A percentile compares a stretch with the other conserved stretches of the same genome.
These are phyloP conservation scores for Alternaria sp. DNA, from an alignment of 2,329 filamentous ascomycete species.

Conservation along the genomic window DNA sequence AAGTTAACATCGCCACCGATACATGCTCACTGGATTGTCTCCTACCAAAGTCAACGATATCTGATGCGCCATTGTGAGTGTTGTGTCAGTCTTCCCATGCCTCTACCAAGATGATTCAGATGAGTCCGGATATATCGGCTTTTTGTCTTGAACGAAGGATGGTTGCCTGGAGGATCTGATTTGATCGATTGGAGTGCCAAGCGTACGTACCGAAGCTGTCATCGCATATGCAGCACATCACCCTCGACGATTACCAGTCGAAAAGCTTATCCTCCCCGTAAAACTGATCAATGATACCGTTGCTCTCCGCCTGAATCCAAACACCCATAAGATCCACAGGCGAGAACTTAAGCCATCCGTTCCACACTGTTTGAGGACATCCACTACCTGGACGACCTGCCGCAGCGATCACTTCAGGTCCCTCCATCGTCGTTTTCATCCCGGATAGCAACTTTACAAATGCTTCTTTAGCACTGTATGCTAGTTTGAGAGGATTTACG, in stretches of 20 bases:
- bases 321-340: not conserved
- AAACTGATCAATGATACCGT: not conserved
- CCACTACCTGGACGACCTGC: not conserved
- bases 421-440: not conserved
- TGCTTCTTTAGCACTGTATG: not conserved
- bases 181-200: not conserved
- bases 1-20: not conserved
- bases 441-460: constrained; percentile 8
- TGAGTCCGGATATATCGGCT: not conserved
- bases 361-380: not conserved
- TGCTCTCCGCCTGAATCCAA: not conserved
- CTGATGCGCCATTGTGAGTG: not conserved
- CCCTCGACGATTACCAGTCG: not conserved
- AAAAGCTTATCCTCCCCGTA: not conserved
- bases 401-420: not conserved
- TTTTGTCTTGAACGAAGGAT: not conserved
- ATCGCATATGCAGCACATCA: not conserved
- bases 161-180: not conserved
- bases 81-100: not conserved
- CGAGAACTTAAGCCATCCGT: constrained; percentile 6
- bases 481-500: not conserved
- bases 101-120: not conserved
- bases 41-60: not conserved
- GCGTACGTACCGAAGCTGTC: not conserved
- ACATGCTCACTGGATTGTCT: not conserved